Conservation (phyloP, 2,329 filamentous ascomycete genomes). For the Samsoniella hepiali region DNA sequence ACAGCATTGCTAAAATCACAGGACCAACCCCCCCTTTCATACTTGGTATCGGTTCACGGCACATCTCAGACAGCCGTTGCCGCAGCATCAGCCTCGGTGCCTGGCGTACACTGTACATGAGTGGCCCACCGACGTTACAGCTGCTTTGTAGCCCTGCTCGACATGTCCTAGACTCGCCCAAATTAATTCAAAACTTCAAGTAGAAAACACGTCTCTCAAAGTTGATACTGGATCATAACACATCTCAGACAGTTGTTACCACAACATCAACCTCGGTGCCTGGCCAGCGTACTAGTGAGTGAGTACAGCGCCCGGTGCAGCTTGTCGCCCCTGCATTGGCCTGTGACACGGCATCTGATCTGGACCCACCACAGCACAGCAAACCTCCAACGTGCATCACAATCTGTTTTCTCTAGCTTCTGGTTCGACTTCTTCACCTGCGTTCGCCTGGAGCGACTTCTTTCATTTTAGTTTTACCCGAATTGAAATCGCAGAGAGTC, state of each 20-base stretch:
- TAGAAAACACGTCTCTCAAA: too few species aligned
- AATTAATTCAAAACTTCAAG: too few species aligned
- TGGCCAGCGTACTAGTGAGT: background rate
- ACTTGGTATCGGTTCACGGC: too few species aligned
- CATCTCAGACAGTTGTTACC: background rate
- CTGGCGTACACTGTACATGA: background rate
- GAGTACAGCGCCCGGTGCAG: background rate
- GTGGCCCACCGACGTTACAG: too few species aligned
- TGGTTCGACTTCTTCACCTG: background rate
- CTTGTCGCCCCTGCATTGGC: conserved; percentile 4
- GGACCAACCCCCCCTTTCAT: background rate
- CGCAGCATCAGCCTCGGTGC: background rate
- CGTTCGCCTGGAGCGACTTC: conserved; percentile 16
- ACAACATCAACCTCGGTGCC: conserved; percentile 5
- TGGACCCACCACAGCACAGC: conserved; percentile 10
- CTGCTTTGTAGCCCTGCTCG: too few species aligned
- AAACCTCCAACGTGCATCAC: background rate
- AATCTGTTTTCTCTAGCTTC: background rate
- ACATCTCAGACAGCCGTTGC: background rate
- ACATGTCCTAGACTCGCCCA: too few species aligned
- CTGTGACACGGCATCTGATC: background rate
- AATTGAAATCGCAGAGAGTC: background rate
- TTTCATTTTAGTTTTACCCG: background rate
- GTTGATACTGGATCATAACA: too few species aligned
- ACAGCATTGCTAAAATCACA: background rate